phyloP scores from a whole-genome alignment of 176 grass and related monocot species.

The Tillandsia fasciculata region DNA sequence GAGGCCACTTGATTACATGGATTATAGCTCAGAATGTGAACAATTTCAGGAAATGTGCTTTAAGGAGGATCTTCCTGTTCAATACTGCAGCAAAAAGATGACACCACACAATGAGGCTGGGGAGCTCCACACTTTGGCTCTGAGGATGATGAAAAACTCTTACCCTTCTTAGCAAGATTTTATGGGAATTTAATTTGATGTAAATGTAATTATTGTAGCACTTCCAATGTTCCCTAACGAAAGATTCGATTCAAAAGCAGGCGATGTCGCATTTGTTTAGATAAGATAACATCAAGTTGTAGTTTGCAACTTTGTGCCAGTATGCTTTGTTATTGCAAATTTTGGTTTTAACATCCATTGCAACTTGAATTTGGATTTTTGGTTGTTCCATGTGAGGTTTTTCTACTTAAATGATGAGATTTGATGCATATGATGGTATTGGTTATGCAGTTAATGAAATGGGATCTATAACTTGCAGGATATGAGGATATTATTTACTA shows the following conservation, averaged over 20 bases:
- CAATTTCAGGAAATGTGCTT: conserved; percentile 35
- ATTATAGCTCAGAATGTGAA: conserved; percentile 15
- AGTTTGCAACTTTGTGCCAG: too few relatives aligned
- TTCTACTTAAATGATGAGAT: too few relatives aligned
- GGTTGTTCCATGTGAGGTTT: too few relatives aligned
- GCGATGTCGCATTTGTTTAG: too few relatives aligned
- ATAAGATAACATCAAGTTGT: too few relatives aligned
- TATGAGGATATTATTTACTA: too few relatives aligned
- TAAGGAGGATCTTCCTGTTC: conserved; percentile 39
- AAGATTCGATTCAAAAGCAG: not conserved
- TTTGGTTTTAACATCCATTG: too few relatives aligned
- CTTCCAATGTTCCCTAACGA: not conserved
- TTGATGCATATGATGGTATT: too few relatives aligned
- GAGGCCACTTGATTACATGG: conserved; percentile 24
- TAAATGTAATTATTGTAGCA: not conserved
- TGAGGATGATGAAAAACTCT: conserved; percentile 69
- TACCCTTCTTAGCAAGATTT: conserved; percentile 18
- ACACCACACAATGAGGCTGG: conserved; percentile 26
- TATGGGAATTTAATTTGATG: not conserved
- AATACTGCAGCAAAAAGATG: conserved; percentile 55
- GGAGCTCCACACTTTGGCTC: conserved; percentile 79
- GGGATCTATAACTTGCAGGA: too few relatives aligned
- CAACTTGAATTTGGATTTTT: too few relatives aligned
- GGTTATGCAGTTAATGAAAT: too few relatives aligned
- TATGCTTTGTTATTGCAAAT: too few relatives aligned